Evolutionary conservation across 129 eudicot genomes (phyloP), one percentile per base, ranked within the genome.

Genomic region (Pittosporum tobira): DNA sequence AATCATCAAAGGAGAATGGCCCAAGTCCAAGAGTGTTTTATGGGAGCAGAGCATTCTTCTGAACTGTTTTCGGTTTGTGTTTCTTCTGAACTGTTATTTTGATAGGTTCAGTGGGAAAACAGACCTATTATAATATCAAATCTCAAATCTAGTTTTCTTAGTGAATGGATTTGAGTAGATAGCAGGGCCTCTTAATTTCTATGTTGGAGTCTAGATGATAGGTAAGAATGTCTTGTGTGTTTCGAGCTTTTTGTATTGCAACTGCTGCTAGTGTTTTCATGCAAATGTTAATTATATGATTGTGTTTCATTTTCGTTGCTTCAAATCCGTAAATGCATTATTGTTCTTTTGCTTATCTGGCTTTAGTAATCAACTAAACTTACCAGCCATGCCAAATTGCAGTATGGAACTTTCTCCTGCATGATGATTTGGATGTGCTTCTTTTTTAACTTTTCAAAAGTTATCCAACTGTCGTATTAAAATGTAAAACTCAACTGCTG

Each of bases 41-140:
- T 9, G 83, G 83, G 54, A 77, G 83, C 75, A 73, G 76, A 21
- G 83, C 83, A 2, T 77, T 77, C 59, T 73, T 77, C 45, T 77
- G 71, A 77, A 42, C 44, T 54, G 59, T 54, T 56, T 52, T 46
- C 37, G 29, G 59, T 62, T 67, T 22, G 6, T 51, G 25, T 12
- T 77, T 77, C 58, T 64, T 64, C 59, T 73, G 71, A 67, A 51
- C 38, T 49, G 50, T n/a, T n/a, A 27, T 26, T 46, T n/a, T 62
- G 7, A 9, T 11, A 26, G 20, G 57, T 62, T 47, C 56, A 25
- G 40, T n/a, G 5, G 50, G 38, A 18, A 58, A 53, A 12, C 18
- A 13, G 19, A 14, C 6, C 15, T n/a, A 54, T 56, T 31, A 9
- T 18, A 16, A 4, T 3, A 24, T 49, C 55, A 24, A 43, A 16